Percentiles rank a stretch among this genome's conserved stretches.
Evolutionary conservation across 2,329 filamentous ascomycete species (phyloP).

Genomic region (Bimuria novae-zelandiae): DNA sequence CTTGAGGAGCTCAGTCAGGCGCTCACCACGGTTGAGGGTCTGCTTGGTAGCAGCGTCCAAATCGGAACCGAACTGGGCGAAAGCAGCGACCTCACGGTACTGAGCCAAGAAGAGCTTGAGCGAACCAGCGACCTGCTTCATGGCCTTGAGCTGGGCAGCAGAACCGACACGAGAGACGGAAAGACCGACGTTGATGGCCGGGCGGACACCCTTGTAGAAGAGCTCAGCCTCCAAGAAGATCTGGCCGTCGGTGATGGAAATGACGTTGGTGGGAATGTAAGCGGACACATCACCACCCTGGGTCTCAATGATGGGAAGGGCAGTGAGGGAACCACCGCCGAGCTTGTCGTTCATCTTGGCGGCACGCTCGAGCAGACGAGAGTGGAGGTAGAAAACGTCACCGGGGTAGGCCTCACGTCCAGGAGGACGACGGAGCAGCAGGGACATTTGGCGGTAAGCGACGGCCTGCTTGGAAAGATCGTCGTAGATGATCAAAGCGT

Average conservation of each 20-base stretch:
- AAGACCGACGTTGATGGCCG: slow-evolving; percentile 99
- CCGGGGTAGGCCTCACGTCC: slow-evolving; percentile 99
- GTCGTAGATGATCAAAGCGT: slow-evolving; percentile 89
- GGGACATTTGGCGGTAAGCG: slow-evolving; percentile 98
- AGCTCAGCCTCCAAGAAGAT: slow-evolving; percentile 99
- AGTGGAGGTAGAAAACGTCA: slow-evolving; percentile 99
- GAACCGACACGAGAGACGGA: slow-evolving; percentile 99
- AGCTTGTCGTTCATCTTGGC: slow-evolving; percentile 98
- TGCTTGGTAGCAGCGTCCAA: slow-evolving; percentile 99
- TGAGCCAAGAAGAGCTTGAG: slow-evolving; percentile 99
- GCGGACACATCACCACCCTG: slow-evolving; percentile 99
- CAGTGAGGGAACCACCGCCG: slow-evolving; percentile 94
- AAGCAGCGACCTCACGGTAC: slow-evolving; percentile 99
- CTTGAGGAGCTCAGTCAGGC: slow-evolving; percentile 97
- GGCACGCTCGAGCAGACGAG: slow-evolving; percentile 97
- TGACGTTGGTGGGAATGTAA: slow-evolving; percentile 99
- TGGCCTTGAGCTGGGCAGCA: slow-evolving; percentile 99
- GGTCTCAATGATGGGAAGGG: slow-evolving; percentile 97
- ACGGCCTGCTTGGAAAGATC: slow-evolving; percentile 98
- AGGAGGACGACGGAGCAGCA: slow-evolving; percentile 94
- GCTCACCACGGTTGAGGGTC: slow-evolving; percentile 96
- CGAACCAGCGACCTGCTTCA: slow-evolving; percentile 99
- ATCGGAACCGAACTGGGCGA: slow-evolving; percentile 99
- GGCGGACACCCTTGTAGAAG: slow-evolving; percentile 99
- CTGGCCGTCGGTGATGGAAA: slow-evolving; percentile 99